phyloP scores from a whole-genome alignment of 1,284 basidiomycete species.

The Moesziomyces aphidis region DNA sequence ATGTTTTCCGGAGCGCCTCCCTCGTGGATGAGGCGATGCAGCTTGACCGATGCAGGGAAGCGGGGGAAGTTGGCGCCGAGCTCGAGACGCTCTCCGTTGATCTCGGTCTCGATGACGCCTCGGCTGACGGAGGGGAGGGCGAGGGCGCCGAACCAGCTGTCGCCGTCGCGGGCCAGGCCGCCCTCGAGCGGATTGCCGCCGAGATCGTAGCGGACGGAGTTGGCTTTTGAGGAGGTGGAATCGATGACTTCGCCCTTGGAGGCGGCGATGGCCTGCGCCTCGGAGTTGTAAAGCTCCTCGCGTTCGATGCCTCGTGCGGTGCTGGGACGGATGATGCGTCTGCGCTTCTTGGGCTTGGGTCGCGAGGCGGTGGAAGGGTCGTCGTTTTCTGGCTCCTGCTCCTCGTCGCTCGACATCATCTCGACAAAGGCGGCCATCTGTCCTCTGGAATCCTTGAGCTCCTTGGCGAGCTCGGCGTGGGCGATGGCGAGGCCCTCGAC shows the following conservation, averaged over 20 bases:
- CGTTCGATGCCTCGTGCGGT: conserved; percentile 56
- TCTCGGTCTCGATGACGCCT: conserved; percentile 59
- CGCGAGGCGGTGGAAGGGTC: conserved; percentile 11
- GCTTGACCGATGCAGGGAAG: conserved; percentile 60
- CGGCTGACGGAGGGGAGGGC: conserved; percentile 63
- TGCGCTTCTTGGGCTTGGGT: conserved; percentile 43
- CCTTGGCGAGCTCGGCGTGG: conserved; percentile 57
- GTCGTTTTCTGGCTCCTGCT: conserved; percentile 31
- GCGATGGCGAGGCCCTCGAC: conserved; percentile 63
- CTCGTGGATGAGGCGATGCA: conserved; percentile 62
- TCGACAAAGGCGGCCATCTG: conserved; percentile 45
- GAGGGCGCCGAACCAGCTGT: conserved; percentile 63
- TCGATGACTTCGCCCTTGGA: conserved; percentile 49
- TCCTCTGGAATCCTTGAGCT: conserved; percentile 44
- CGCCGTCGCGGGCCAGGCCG: conserved; percentile 59
- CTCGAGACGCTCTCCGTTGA: conserved; percentile 63
- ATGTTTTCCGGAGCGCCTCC: conserved; percentile 61
- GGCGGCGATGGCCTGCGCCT: conserved; percentile 46
- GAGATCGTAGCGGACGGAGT: conserved; percentile 37
- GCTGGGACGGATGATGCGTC: conserved; percentile 46
- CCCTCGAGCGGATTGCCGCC: conserved; percentile 59
- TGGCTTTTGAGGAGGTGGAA: conserved; percentile 25
- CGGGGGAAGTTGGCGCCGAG: conserved; percentile 59
- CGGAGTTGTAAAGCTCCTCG: conserved; percentile 58
- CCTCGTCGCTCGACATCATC: conserved; percentile 45